Evolutionary conservation across 768 basidiomycete genomes (phyloP), one percentile per base, ranked within the genome.

Genomic region (Rubroboletus pulcherrimus): DNA sequence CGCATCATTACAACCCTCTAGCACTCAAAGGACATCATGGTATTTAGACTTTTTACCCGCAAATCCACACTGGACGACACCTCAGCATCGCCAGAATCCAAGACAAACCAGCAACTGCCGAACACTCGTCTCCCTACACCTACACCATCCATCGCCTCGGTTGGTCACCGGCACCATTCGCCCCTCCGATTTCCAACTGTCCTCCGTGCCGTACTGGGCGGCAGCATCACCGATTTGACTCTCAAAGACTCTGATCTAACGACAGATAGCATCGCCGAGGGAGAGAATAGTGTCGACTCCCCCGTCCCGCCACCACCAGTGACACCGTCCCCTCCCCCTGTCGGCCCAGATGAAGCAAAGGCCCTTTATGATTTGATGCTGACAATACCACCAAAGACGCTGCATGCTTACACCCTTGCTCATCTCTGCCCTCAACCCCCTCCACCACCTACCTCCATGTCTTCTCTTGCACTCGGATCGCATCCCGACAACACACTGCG

Each of bases 381-480:
- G 31, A 76, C 81, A 12, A 78, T 89, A 39, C 88, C 88, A 11
- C 74, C 87, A 7, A 85, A 87, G 69, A 83, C 78, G 0, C 74
- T 90, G 0, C 85, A 88, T 64, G 55, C 78, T 1, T 89, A 87
- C 70, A 77, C 79, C 33, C 75, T 89, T 34, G 55, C 80, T 3
- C 80, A 78, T 56, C 74, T 89, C 49, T 64, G 65, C 17, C 59
- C 65, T 1, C 53, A 15, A 24, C 26, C 55, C 1, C 56, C 59
- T 24, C 54, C 8, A 7, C 37, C 55, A 2, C 8, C 53, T 37
- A 26, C 43, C 35, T 21, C 47, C 9, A 51, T 57, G 5, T 55
- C 66, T 7, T 61, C 62, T 30, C 60, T 64, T 15, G 21, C 51
- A 5, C 51, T 40, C 35, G 56, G 14, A 46, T 68, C 65, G 47